These are phyloP conservation scores for Galerina marginata DNA, from an alignment of 768 basidiomycete species.

Conservation along the genomic window DNA sequence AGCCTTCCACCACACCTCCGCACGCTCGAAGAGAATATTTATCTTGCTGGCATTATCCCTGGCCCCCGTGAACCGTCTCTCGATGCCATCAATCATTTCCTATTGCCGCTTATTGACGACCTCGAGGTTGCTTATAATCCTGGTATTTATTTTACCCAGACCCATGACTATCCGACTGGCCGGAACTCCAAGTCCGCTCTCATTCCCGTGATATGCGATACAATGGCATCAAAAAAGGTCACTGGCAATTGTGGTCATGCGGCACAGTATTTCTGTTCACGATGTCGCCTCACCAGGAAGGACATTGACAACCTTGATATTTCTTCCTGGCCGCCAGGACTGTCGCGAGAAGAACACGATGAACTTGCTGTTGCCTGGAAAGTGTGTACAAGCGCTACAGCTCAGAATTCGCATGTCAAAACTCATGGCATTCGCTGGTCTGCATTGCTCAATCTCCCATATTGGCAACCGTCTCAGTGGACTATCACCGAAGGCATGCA, in stretches of 20 bases:
- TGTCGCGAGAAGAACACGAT: not conserved
- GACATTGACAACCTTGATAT: not conserved
- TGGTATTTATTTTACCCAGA: not conserved
- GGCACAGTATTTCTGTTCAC: not conserved
- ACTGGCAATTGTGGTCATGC: not conserved
- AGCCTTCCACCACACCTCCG: not conserved
- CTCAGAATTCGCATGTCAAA: not conserved
- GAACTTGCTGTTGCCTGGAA: not conserved
- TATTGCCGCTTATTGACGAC: not conserved
- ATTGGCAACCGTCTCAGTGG: not conserved
- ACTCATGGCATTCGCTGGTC: not conserved
- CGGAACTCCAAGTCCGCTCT: not conserved
- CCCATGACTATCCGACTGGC: not conserved
- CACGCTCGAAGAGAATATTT: not conserved
- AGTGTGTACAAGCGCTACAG: too few relatives aligned
- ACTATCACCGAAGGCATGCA: not conserved
- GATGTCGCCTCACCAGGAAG: not conserved
- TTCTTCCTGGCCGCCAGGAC: not conserved
- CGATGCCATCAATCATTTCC: not conserved
- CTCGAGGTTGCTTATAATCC: not conserved
- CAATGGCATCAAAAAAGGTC: not conserved
- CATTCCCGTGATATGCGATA: not conserved
- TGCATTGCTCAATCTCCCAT: not conserved
- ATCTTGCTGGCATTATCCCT: not conserved
- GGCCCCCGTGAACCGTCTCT: not conserved